Conservation (phyloP, 495 filamentous ascomycete species). For the Collariella sp. region DNA sequence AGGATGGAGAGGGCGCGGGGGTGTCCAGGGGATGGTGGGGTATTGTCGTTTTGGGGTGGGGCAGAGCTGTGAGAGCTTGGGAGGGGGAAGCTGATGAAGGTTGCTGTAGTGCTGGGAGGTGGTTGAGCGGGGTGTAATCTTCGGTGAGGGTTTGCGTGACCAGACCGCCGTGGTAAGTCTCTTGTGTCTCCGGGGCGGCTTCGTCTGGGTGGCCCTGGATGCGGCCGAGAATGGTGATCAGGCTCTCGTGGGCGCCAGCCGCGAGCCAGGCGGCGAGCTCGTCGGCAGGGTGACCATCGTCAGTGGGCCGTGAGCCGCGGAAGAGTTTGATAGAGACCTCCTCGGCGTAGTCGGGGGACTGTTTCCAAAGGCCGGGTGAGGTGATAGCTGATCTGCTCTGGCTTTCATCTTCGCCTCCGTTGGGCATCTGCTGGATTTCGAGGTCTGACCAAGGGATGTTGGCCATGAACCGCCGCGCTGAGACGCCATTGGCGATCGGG, state of each 20-base stretch:
- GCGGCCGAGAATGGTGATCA: conserved; percentile 36
- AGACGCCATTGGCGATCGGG: conserved; percentile 12
- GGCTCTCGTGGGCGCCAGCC: conserved; percentile 37
- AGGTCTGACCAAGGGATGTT: conserved; percentile 33
- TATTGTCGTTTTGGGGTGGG: neutral
- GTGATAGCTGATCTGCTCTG: conserved; percentile 36
- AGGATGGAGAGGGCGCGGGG: conserved; percentile 28
- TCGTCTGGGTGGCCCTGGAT: conserved; percentile 35
- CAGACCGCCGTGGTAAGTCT: conserved; percentile 27
- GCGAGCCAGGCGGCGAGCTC: conserved; percentile 37
- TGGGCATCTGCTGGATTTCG: conserved; percentile 26
- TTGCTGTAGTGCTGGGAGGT: conserved; percentile 10
- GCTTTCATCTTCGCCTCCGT: too few relatives aligned
- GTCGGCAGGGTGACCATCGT: conserved; percentile 35
- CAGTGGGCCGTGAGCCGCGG: conserved; percentile 29
- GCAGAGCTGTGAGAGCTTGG: conserved; percentile 12
- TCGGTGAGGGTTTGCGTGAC: conserved; percentile 32
- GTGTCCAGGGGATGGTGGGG: neutral
- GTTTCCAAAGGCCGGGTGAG: conserved; percentile 29
- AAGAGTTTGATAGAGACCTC: conserved; percentile 43
- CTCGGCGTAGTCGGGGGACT: conserved; percentile 19
- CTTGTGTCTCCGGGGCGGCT: neutral
- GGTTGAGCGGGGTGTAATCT: conserved; percentile 21
- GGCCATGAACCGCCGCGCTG: conserved; percentile 20
- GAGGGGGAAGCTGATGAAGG: neutral